Conservation (phyloP, 257 asterid genomes). For the Salvia rosmarinus region DNA sequence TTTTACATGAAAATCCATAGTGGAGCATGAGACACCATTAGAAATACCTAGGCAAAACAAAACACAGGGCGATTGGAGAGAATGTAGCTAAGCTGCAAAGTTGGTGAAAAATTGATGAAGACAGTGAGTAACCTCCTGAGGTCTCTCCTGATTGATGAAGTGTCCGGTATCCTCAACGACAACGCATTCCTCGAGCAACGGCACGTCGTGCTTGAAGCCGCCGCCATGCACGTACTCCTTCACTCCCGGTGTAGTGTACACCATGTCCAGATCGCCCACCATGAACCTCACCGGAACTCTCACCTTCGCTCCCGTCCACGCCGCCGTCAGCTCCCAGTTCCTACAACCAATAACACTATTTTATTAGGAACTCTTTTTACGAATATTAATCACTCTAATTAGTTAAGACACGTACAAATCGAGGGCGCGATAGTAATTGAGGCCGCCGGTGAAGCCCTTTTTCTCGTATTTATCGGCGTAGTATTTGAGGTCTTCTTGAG, state of each 20-base stretch:
- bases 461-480: slow-evolving; percentile 53
- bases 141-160: slow-evolving; percentile 84
- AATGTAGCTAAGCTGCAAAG: slow-evolving; percentile 32
- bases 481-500: slow-evolving; percentile 65
- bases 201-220: slow-evolving; percentile 79
- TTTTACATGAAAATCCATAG: not conserved
- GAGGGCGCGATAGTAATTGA: slow-evolving; percentile 85
- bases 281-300: slow-evolving; percentile 72
- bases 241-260: slow-evolving; percentile 78
- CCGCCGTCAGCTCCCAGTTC: slow-evolving; percentile 86
- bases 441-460: slow-evolving; percentile 85
- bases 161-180: slow-evolving; percentile 75
- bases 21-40: not conserved
- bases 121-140: slow-evolving; percentile 52
- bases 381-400: no score
- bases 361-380: no score
- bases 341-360: not conserved
- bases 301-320: slow-evolving; percentile 78
- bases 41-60: not conserved
- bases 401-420: slow-evolving; percentile 52
- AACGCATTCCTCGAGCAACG: slow-evolving; percentile 65
- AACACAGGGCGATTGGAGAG: no score
- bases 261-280: slow-evolving; percentile 75
- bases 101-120: slow-evolving; percentile 58
- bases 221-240: slow-evolving; percentile 91